phyloP scores from a whole-genome alignment of 2,329 filamentous ascomycete genomes.

The Berkeleyomyces basicola region DNA sequence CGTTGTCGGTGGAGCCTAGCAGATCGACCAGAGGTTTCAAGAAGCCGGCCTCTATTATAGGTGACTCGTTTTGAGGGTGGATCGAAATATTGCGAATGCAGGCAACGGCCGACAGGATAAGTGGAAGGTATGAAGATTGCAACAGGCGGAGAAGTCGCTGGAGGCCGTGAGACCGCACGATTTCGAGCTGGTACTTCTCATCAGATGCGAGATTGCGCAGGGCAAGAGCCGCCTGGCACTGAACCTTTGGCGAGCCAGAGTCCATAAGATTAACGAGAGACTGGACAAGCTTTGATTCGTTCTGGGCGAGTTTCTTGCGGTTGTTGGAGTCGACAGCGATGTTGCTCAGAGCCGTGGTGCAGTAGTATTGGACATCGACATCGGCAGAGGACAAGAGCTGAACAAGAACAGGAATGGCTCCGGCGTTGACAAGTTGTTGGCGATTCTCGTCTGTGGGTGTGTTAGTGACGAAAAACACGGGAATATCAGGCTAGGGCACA shows the following conservation, averaged over 20 bases:
- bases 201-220: conserved; percentile 91
- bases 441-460: conserved; percentile 67
- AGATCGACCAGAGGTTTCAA: conserved; percentile 85
- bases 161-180: conserved; percentile 77
- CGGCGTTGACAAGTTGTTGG: conserved; percentile 90
- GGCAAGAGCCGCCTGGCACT: conserved; percentile 90
- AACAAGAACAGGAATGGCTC: conserved; percentile 93
- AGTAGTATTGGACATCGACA: conserved; percentile 98
- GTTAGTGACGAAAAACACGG: background rate
- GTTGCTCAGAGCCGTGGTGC: conserved; percentile 94
- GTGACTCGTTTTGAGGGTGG: conserved; percentile 91
- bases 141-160: conserved; percentile 73
- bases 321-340: conserved; percentile 91
- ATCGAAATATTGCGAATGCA: conserved; percentile 99
- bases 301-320: conserved; percentile 76
- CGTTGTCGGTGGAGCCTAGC: conserved; percentile 87
- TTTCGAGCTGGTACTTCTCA: conserved; percentile 96
- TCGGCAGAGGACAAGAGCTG: conserved; percentile 84
- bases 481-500: conserved; percentile 15
- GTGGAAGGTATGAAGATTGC: conserved; percentile 85
- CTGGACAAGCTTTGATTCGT: conserved; percentile 79
- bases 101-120: conserved; percentile 91
- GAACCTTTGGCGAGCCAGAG: conserved; percentile 90
- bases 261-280: conserved; percentile 94
- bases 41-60: conserved; percentile 96